Conservation (phyloP, 2,329 filamentous ascomycete species). For the Pestalotiopsis sp. region DNA sequence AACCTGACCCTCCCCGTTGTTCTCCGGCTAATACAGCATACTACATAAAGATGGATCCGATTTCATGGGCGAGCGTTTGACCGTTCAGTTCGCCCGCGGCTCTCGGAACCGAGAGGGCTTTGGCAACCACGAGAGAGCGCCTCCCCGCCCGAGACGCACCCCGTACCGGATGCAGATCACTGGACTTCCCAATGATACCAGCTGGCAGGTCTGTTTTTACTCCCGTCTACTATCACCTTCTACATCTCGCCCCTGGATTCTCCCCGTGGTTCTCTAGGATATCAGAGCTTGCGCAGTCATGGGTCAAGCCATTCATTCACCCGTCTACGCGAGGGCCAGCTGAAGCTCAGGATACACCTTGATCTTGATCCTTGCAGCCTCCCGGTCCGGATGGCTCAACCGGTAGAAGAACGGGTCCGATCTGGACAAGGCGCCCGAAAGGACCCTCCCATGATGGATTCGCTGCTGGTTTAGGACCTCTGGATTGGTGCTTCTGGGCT, state of each 20-base stretch:
- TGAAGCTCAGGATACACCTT: constrained; percentile 16
- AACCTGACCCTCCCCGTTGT: constrained; percentile 28
- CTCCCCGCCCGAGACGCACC: constrained; percentile 85
- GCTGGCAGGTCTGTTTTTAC: constrained; percentile 96
- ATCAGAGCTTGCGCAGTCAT: constrained; percentile 27
- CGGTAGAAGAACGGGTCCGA: constrained; percentile 27
- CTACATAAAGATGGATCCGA: constrained; percentile 81
- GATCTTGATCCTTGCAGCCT: constrained; percentile 21
- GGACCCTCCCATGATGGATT: constrained; percentile 29
- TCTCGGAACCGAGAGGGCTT: constrained; percentile 60
- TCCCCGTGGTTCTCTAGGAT: constrained; percentile 26
- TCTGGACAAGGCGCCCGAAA: constrained; percentile 32
- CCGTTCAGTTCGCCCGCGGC: constrained; percentile 96
- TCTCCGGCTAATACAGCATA: constrained; percentile 39
- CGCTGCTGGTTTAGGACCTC: constrained; percentile 19
- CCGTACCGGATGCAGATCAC: constrained; percentile 96
- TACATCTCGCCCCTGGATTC: constrained; percentile 33
- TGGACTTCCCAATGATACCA: constrained; percentile 96
- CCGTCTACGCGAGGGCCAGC: constrained; percentile 25
- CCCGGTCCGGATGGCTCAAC: constrained; percentile 14
- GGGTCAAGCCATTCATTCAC: constrained; percentile 21
- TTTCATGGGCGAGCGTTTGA: constrained; percentile 96
- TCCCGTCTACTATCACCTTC: constrained; percentile 55
- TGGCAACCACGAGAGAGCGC: constrained; percentile 57
- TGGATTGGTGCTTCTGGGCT: constrained; percentile 35